A percentile compares a stretch with the other conserved stretches of the same genome.
phyloP scores from a whole-genome alignment of 1,284 basidiomycete genomes.

The Pulchroboletus neoregius region DNA sequence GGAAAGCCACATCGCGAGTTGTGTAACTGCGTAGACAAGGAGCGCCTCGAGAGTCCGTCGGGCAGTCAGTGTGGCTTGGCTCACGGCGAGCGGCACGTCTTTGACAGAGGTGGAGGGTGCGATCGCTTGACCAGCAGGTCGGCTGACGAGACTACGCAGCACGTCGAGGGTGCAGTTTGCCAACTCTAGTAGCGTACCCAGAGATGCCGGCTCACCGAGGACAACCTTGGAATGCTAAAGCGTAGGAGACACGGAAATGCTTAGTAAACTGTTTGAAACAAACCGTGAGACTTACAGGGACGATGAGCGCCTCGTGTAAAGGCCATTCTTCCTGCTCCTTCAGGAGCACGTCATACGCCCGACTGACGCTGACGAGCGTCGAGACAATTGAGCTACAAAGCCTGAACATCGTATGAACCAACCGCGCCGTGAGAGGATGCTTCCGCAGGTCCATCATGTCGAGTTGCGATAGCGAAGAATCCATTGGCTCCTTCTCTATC shows the following conservation, averaged over 20 bases:
- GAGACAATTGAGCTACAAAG: constrained; percentile 66
- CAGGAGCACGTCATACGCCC: constrained; percentile 64
- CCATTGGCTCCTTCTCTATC: constrained; percentile 55
- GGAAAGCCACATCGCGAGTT: constrained; percentile 71
- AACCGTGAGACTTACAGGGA: constrained; percentile 54
- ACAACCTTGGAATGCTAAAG: constrained; percentile 76
- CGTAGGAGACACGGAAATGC: not conserved
- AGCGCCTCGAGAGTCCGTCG: constrained; percentile 65
- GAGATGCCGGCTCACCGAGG: constrained; percentile 69
- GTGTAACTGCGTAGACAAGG: constrained; percentile 73
- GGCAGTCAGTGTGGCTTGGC: constrained; percentile 49
- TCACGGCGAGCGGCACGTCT: constrained; percentile 52
- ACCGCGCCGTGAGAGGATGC: constrained; percentile 64
- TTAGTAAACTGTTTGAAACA: constrained; percentile 1
- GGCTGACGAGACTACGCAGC: constrained; percentile 55
- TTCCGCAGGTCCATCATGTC: constrained; percentile 58
- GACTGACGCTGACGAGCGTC: constrained; percentile 68
- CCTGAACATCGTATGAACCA: constrained; percentile 67
- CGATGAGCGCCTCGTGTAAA: constrained; percentile 58
- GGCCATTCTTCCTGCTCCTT: constrained; percentile 71
- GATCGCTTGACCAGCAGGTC: constrained; percentile 51
- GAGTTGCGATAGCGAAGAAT: constrained; percentile 35
- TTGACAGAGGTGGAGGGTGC: constrained; percentile 37
- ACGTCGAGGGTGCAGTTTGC: constrained; percentile 70
- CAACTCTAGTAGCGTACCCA: constrained; percentile 76